A percentile compares a stretch with the other conserved stretches of the same genome.
phyloP scores from a whole-genome alignment of 495 filamentous ascomycete genomes.

The Aspergillus panamensis region DNA sequence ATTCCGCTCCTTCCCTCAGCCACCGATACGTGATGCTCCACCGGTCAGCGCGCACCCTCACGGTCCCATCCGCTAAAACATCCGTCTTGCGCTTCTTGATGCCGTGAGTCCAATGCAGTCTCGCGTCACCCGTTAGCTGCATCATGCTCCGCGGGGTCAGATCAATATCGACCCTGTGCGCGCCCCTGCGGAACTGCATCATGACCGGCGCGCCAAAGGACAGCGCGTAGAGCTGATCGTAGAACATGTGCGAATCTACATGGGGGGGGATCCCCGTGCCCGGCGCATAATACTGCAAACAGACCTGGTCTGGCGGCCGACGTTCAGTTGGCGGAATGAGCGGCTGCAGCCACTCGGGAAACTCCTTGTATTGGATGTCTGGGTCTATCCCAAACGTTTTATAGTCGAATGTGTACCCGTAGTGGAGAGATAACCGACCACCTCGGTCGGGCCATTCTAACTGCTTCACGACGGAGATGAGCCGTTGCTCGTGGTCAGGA shows the following conservation, averaged over 20 bases:
- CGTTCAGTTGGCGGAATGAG: conserved; percentile 36
- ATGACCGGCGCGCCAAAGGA: conserved; percentile 36
- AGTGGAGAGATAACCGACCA: conserved; percentile 39
- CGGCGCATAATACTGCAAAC: conserved; percentile 42
- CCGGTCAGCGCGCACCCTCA: conserved; percentile 28
- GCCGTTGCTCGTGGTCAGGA: conserved; percentile 31
- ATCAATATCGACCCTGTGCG: conserved; percentile 32
- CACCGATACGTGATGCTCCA: conserved; percentile 46
- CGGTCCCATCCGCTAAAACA: conserved; percentile 30
- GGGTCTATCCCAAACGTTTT: conserved; percentile 42
- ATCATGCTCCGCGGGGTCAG: conserved; percentile 37
- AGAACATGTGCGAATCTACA: conserved; percentile 37
- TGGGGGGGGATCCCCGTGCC: conserved; percentile 42
- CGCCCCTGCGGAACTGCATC: conserved; percentile 36
- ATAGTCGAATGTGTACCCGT: conserved; percentile 45
- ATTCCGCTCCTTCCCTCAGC: conserved; percentile 32
- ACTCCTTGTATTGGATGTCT: conserved; percentile 37
- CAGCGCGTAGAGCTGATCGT: conserved; percentile 42
- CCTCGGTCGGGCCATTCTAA: conserved; percentile 36
- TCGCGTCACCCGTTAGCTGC: conserved; percentile 35
- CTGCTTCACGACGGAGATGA: conserved; percentile 35
- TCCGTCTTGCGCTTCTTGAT: conserved; percentile 43
- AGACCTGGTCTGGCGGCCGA: conserved; percentile 41
- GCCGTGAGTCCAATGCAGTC: conserved; percentile 43
- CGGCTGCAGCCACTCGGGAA: conserved; percentile 38